Conservation (phyloP, 73 alveolate genomes). For the Paramecium primaurelia region DNA sequence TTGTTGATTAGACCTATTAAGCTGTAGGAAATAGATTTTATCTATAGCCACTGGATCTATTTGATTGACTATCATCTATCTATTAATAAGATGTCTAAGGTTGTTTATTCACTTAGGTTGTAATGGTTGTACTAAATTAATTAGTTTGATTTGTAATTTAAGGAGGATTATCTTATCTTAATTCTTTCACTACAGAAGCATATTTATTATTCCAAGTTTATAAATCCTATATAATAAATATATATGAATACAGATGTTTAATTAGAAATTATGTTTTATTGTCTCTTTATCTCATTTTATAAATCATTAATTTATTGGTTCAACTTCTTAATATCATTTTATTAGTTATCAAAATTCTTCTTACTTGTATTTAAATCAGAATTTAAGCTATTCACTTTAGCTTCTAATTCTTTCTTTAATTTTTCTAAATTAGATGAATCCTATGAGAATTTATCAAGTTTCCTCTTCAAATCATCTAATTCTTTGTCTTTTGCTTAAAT, state of each 20-base stretch:
- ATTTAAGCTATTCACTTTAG: neutral
- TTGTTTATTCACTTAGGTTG: neutral
- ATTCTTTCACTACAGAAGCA: neutral
- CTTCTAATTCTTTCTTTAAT: conserved; percentile 18
- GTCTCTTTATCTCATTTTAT: neutral
- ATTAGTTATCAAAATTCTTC: neutral
- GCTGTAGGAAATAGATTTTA: neutral
- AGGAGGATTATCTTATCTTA: neutral
- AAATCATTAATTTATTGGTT: neutral
- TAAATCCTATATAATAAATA: neutral
- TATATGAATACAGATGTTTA: neutral
- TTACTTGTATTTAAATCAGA: neutral
- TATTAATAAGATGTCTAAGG: neutral
- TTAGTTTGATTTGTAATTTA: neutral
- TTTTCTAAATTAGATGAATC: neutral
- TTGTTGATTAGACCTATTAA: neutral
- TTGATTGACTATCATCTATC: neutral
- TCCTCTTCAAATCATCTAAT: conserved; percentile 33
- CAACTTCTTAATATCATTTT: neutral
- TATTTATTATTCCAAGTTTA: neutral
- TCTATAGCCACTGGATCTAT: conserved; percentile 23
- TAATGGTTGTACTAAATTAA: neutral
- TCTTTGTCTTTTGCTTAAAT: conserved; percentile 23
- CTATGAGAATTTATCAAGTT: neutral
- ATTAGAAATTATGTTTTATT: neutral